Evolutionary conservation across 2,329 filamentous ascomycete genomes (phyloP).

Genomic region (Scolecobasidium constrictum): DNA sequence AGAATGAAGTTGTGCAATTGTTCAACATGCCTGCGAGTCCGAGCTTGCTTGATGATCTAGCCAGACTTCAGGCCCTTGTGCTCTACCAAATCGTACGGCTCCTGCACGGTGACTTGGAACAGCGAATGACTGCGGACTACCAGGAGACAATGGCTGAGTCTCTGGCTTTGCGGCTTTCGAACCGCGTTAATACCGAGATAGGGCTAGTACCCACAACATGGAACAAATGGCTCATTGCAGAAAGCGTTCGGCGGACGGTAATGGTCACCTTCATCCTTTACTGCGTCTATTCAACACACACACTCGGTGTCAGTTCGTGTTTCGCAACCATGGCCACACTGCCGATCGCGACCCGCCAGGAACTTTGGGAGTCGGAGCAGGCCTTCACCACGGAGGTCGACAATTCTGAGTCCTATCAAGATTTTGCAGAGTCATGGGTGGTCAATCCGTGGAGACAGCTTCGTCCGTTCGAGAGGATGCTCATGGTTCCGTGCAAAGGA

Average conservation of each 20-base stretch:
- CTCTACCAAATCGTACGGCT: conserved; percentile 6
- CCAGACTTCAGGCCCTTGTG: conserved; percentile 4
- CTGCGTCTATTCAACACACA: not conserved
- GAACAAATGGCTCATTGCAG: conserved; percentile 4
- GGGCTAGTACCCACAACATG: not conserved
- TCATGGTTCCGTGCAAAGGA: conserved; percentile 7
- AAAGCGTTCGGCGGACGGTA: conserved; percentile 6
- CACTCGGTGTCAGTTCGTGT: not conserved
- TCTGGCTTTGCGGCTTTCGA: not conserved
- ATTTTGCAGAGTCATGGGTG: conserved; percentile 3
- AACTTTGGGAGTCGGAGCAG: conserved; percentile 1
- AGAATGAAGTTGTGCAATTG: too few relatives aligned
- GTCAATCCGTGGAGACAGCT: not conserved
- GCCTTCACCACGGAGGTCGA: not conserved
- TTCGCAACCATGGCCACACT: conserved; percentile 4
- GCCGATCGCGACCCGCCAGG: conserved; percentile 4
- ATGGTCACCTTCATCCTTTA: conserved; percentile 6
- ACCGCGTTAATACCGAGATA: conserved; percentile 2
- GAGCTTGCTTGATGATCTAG: conserved; percentile 5
- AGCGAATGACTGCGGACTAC: conserved; percentile 6
- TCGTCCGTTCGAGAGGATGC: conserved; percentile 7
- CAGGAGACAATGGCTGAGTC: conserved; percentile 2
- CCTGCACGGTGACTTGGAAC: conserved; percentile 6
- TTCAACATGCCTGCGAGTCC: too few relatives aligned
- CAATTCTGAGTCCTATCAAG: not conserved